These are phyloP conservation scores for Oryza rufipogon DNA, from an alignment of 176 grass and related monocot genomes.

Conservation along the genomic window DNA sequence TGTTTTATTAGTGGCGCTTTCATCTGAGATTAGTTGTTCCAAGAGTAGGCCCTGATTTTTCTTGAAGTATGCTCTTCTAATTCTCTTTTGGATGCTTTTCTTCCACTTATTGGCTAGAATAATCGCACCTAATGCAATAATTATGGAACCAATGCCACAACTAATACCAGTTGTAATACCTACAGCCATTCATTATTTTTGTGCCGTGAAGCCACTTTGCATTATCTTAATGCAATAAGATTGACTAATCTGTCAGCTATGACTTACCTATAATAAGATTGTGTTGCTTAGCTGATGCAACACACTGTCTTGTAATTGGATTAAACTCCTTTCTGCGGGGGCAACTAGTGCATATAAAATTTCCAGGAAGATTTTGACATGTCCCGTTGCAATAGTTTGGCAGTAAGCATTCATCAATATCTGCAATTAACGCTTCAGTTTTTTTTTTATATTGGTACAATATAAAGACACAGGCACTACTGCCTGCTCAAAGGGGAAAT, in stretches of 20 bases:
- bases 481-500: too few relatives aligned
- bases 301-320: background rate
- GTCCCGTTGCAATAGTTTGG: background rate
- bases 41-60: background rate
- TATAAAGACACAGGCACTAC: too few relatives aligned
- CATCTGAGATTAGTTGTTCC: constrained; percentile 13
- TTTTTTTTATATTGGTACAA: too few relatives aligned
- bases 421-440: background rate
- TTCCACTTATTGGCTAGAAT: background rate
- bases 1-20: background rate
- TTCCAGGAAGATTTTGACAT: background rate
- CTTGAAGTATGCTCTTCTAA: background rate
- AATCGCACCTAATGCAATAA: background rate
- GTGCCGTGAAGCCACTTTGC: background rate
- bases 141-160: background rate
- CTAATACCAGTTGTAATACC: constrained; percentile 9
- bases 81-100: background rate
- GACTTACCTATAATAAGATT: background rate
- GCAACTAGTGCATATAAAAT: background rate
- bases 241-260: background rate
- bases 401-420: constrained; percentile 3
- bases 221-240: background rate
- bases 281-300: background rate
- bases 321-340: background rate
- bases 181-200: too few relatives aligned